Evolutionary conservation across 768 basidiomycete species (phyloP), one percentile per base, ranked within the genome.

Genomic region (Agrocybe pediades): DNA sequence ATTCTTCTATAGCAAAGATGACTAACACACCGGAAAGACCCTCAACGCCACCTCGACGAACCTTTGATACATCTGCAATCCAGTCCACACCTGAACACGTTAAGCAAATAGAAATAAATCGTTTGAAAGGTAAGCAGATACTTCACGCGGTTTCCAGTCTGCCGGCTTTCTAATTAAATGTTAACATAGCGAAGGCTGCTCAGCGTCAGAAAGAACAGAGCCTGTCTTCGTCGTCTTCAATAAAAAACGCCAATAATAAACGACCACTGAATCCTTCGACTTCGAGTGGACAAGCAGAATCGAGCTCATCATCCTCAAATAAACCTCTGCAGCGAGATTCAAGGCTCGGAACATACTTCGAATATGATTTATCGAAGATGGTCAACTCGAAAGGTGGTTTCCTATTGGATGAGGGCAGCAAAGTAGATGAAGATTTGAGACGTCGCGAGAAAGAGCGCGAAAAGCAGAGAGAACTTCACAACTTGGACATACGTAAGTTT

Each of bases 371-470:
- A 13, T 90, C 90, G 11, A 98, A 97, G 77, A 91, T 98, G 86
- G 88, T 94, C 65, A 98, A 99, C 68, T 88, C 94, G 7, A 90
- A 95, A 67, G 97, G 96, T 46, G 97, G 97, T 1, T 99, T 98
- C 70, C 71, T 99, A 64, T 78, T 96, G 5, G 92, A 96, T 58
- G 95, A 96, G 41, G 86, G 84, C n/a, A 84, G 85, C 59, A 89
- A 90, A 57, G 79, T 84, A 1, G 86, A 92, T 62, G 92, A 91
- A 53, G 86, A 89, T 21, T 71, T 85, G 55, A 77, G 84, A 43
- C 72, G 85, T 57, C 90, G 88, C 67, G 89, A 95, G 71, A 88
- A 86, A 61, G 86, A 90, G 68, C 74, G 92, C 43, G 91, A 96
- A 72, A 75, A 84, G 62, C 80, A 92, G 70, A 80, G 91, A 53